Evolutionary conservation across 2,329 filamentous ascomycete species (phyloP).

Genomic region (Dactylonectria macrodidyma): DNA sequence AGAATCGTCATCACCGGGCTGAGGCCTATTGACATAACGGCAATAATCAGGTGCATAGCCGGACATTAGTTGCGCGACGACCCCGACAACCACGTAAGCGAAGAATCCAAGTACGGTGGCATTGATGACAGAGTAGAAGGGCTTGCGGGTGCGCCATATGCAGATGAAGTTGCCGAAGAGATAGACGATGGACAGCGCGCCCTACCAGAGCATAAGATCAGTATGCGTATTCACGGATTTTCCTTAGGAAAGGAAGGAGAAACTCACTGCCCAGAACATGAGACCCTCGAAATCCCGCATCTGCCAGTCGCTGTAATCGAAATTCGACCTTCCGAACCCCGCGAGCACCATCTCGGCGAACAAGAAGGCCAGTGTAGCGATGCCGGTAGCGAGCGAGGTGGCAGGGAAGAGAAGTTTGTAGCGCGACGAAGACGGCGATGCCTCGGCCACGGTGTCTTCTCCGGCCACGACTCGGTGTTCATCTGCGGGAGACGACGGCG

Average conservation of each 20-base stretch:
- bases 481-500: too few species aligned
- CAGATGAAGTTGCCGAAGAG: constrained; percentile 2
- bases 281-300: background rate
- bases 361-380: background rate
- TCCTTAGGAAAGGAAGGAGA: too few species aligned
- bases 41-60: background rate
- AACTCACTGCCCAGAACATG: background rate
- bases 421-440: background rate
- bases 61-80: background rate
- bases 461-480: too few species aligned
- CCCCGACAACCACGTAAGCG: background rate
- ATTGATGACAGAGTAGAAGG: background rate
- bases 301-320: background rate
- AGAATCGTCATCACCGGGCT: background rate
- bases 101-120: background rate
- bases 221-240: too few species aligned
- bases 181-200: background rate
- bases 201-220: background rate
- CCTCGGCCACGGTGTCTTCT: too few species aligned
- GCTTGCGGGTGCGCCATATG: background rate
- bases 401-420: background rate
- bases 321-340: background rate
- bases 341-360: background rate
- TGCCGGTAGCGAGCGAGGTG: background rate
- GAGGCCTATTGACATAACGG: background rate